Evolutionary conservation across 768 basidiomycete genomes (phyloP).

Genomic region (Hericium rajendrae): DNA sequence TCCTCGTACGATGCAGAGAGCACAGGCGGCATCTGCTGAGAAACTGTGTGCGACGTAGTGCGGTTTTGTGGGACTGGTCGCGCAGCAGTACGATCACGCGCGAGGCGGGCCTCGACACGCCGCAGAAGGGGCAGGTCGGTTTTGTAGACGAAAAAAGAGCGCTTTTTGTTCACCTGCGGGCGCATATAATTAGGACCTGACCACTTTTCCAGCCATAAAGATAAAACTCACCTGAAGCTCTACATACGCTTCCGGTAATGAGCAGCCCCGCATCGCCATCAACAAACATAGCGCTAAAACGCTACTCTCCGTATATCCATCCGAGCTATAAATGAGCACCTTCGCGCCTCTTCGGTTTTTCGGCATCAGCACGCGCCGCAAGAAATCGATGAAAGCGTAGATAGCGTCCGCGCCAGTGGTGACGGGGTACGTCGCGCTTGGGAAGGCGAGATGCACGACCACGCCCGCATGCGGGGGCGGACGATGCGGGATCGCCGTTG

Average conservation of each 20-base stretch:
- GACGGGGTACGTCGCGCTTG: constrained; percentile 51
- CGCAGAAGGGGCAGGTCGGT: constrained; percentile 66
- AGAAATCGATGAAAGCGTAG: constrained; percentile 54
- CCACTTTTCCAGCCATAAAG: constrained; percentile 8
- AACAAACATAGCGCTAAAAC: constrained; percentile 79
- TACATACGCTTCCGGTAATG: constrained; percentile 85
- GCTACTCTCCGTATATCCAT: constrained; percentile 90
- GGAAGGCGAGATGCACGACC: constrained; percentile 68
- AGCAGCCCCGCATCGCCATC: constrained; percentile 62
- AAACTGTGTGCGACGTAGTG: background rate
- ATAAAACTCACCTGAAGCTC: constrained; percentile 51
- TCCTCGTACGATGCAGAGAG: constrained; percentile 22
- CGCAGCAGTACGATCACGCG: constrained; percentile 16
- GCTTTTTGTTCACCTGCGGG: constrained; percentile 41
- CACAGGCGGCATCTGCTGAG: constrained; percentile 14
- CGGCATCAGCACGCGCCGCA: constrained; percentile 57
- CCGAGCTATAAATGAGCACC: constrained; percentile 71
- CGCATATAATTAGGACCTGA: background rate
- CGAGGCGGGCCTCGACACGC: constrained; percentile 51
- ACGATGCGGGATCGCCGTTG: constrained; percentile 31
- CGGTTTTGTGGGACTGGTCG: background rate
- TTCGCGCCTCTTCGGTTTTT: constrained; percentile 44
- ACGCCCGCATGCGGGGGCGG: constrained; percentile 66
- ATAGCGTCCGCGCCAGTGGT: constrained; percentile 46
- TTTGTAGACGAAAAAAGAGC: constrained; percentile 91